phyloP scores from a whole-genome alignment of 768 basidiomycete species.

The Serendipita vermifera region DNA sequence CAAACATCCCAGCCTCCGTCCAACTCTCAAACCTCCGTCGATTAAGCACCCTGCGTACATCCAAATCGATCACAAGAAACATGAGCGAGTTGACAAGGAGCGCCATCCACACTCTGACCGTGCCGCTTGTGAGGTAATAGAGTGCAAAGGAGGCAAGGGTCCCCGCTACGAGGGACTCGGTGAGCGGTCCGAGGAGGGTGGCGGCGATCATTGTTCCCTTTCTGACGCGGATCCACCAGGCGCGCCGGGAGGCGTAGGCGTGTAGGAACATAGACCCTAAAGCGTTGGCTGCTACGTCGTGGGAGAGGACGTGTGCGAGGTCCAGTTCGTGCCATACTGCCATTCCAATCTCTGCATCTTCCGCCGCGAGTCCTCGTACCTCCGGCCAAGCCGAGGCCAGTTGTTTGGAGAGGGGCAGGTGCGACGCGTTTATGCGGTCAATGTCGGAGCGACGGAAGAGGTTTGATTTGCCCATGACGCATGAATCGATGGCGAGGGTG shows the following conservation, averaged over 20 bases:
- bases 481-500: slow-evolving; percentile 76
- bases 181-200: slow-evolving; percentile 86
- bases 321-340: slow-evolving; percentile 90
- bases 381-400: slow-evolving; percentile 20
- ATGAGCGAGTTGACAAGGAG: slow-evolving; percentile 31
- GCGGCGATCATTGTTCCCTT: slow-evolving; percentile 85
- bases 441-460: slow-evolving; percentile 84
- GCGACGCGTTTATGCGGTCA: slow-evolving; percentile 54
- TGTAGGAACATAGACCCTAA: slow-evolving; percentile 76
- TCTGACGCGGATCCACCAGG: slow-evolving; percentile 93
- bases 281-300: slow-evolving; percentile 78
- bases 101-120: slow-evolving; percentile 36
- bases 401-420: slow-evolving; percentile 18
- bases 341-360: slow-evolving; percentile 94
- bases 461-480: slow-evolving; percentile 94
- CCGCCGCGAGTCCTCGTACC: slow-evolving; percentile 63
- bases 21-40: slow-evolving; percentile 41
- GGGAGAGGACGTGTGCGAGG: slow-evolving; percentile 77
- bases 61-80: slow-evolving; percentile 63
- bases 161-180: slow-evolving; percentile 68
- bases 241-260: slow-evolving; percentile 79
- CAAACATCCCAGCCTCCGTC: slow-evolving; percentile 41
- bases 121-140: slow-evolving; percentile 32
- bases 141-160: slow-evolving; percentile 47
- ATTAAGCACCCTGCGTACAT: slow-evolving; percentile 66